Evolutionary conservation across 2,329 filamentous ascomycete genomes (phyloP).

Genomic region (Pseudogymnoascus sp.): DNA sequence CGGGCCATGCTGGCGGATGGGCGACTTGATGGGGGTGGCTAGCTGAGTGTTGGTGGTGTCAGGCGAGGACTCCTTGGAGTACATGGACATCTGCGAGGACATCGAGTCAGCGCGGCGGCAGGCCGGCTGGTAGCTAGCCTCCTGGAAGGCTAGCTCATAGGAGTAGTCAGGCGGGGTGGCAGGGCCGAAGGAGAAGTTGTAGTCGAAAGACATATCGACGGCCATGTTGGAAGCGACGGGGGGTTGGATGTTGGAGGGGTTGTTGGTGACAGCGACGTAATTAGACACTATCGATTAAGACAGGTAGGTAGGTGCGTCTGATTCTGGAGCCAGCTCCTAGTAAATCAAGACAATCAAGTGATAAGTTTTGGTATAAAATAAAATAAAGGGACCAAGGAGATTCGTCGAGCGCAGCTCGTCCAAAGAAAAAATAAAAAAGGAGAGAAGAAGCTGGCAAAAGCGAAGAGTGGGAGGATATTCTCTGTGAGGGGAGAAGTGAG

Average conservation of each 20-base stretch:
- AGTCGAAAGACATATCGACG: conserved; percentile 49
- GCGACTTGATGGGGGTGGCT: conserved; percentile 63
- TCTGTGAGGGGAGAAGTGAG: background rate
- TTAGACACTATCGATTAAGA: conserved; percentile 25
- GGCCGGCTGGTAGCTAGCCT: conserved; percentile 39
- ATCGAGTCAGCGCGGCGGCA: conserved; percentile 30
- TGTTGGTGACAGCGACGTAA: conserved; percentile 14
- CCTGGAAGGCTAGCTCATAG: conserved; percentile 49
- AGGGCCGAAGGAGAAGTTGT: conserved; percentile 44
- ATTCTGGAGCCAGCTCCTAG: conserved; percentile 25
- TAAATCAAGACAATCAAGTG: conserved; percentile 9
- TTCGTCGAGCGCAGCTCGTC: conserved; percentile 26
- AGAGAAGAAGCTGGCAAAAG: conserved; percentile 16
- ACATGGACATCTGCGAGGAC: conserved; percentile 59
- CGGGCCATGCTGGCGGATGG: conserved; percentile 70
- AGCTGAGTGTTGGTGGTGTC: conserved; percentile 61
- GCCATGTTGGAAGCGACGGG: conserved; percentile 29
- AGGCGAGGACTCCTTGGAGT: conserved; percentile 59
- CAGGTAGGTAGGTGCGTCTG: conserved; percentile 3
- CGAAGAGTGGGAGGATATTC: conserved; percentile 11
- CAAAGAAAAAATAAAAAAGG: conserved; percentile 19
- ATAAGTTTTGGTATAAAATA: conserved; percentile 10
- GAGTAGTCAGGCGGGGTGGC: conserved; percentile 43
- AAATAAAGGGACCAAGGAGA: conserved; percentile 22
- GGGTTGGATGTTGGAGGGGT: conserved; percentile 13